Evolutionary conservation across 768 basidiomycete species (phyloP).

Genomic region (Sarcodon aspratus): DNA sequence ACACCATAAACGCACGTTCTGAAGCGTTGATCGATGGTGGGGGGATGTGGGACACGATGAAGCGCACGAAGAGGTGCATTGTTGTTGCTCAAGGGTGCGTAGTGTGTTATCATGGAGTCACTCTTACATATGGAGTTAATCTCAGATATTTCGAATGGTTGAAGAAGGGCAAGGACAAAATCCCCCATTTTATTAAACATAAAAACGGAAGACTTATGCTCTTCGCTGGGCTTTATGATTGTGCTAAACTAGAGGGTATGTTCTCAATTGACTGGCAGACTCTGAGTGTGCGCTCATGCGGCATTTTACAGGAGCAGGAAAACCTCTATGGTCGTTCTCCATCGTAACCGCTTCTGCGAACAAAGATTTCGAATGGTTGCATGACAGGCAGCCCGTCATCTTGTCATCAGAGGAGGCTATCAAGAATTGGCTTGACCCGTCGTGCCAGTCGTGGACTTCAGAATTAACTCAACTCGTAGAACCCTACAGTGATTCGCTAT

Average conservation of each 20-base stretch:
- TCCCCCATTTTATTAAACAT: slow-evolving; percentile 75
- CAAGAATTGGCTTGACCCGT: slow-evolving; percentile 71
- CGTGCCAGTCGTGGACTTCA: slow-evolving; percentile 49
- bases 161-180: slow-evolving; percentile 64
- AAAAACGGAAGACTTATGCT: slow-evolving; percentile 59
- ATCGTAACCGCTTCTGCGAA: slow-evolving; percentile 80
- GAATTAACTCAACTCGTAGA: slow-evolving; percentile 48
- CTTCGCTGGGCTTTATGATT: slow-evolving; percentile 84
- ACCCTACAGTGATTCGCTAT: slow-evolving; percentile 38
- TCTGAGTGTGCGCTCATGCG: neutral
- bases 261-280: neutral
- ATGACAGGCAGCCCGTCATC: slow-evolving; percentile 83
- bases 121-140: neutral
- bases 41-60: slow-evolving; percentile 81
- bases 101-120: neutral
- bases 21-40: slow-evolving; percentile 69
- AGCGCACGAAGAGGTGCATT: slow-evolving; percentile 77
- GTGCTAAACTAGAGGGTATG: slow-evolving; percentile 50
- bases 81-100: slow-evolving; percentile 69
- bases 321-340: slow-evolving; percentile 69
- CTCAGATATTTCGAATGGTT: slow-evolving; percentile 94
- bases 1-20: slow-evolving; percentile 83
- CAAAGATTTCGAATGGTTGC: slow-evolving; percentile 72
- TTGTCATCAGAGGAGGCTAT: slow-evolving; percentile 52
- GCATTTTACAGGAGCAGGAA: slow-evolving; percentile 30